These are phyloP conservation scores for Flaveria linearis DNA, from an alignment of 129 eudicot genomes.

Conservation along the genomic window DNA sequence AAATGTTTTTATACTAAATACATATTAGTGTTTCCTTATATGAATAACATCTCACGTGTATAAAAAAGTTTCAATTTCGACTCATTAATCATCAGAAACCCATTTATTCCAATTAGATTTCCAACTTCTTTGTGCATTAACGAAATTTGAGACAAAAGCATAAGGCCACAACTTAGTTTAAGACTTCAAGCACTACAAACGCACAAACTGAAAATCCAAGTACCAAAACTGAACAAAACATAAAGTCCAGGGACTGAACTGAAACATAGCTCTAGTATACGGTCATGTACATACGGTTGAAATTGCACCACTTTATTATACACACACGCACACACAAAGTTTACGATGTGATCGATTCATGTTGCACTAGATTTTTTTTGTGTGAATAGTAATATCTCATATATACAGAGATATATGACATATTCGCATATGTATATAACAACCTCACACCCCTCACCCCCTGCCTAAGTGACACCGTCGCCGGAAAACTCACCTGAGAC, in stretches of 20 bases:
- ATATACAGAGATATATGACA: constrained; percentile 12
- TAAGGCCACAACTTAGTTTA: too few species aligned
- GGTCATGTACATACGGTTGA: constrained; percentile 5
- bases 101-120: background rate
- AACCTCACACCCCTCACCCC: constrained; percentile 32
- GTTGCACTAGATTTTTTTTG: constrained; percentile 18
- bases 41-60: too few species aligned
- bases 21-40: too few species aligned
- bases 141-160: background rate
- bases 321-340: constrained; percentile 6
- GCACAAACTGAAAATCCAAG: background rate
- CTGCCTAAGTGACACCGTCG: constrained; percentile 23
- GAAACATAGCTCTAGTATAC: constrained; percentile 12
- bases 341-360: constrained; percentile 35
- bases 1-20: too few species aligned
- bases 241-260: background rate
- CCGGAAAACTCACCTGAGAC: constrained; percentile 40
- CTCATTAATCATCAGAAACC: background rate
- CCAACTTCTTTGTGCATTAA: background rate
- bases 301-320: background rate
- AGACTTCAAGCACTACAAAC: constrained; percentile 8
- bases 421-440: constrained; percentile 19
- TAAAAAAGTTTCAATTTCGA: too few species aligned
- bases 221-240: background rate
- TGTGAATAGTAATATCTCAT: constrained; percentile 22